Base-by-base conservation (phyloP, 2,329 filamentous ascomycete genomes). In the Colletotrichum sp. region DNA sequence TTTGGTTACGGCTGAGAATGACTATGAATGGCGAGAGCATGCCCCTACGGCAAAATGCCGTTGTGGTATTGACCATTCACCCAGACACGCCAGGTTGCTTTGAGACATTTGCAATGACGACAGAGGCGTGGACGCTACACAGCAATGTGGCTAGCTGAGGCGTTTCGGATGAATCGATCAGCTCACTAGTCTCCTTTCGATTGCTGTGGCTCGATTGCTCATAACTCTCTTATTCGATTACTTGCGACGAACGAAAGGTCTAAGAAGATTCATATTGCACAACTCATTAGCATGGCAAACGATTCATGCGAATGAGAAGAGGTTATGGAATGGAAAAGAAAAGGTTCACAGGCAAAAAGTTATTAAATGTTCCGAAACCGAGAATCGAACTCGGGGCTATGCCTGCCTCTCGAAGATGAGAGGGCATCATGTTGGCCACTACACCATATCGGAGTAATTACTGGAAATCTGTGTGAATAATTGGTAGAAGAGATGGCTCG, bases 301-400 rank as follows among this genome's bases (percentile, higher is more conserved):
- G 10, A 21, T 13, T 13, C n/a, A 4, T 52, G n/a, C 43, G n/a
- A n/a, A n/a, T 6, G 8, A 48, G 18, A 13, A 52, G 39, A 52
- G 10, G 10, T 18, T 43, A 18, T 18, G 2, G 16, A n/a, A 43
- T 39, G 0, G 36, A 18, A 39, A 18, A 39, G 14, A 3, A 18
- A 21, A 7, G n/a, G 18, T 48, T 10, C 43, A 48, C 10, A 21
- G 43, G n/a, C n/a, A 52, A 52, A 52, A 21, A 13, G 16, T 43
- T 21, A 4, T 0, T 7, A 4, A 12, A 52, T 14, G 21, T 65
- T 43, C 61, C 61, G 61, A 65, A 65, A 65, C 63, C 63, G 63
- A 65, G 63, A 65, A 65, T 65, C 63, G 63, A 65, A 65, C 63
- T 65, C 63, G 63, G 63, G 63, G 63, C 63, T 65, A 65, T 65